Percentiles rank a stretch among this genome's conserved stretches.
These are phyloP conservation scores for Dactylellina sp. DNA, from an alignment of 2,329 filamentous ascomycete species.

Conservation along the genomic window DNA sequence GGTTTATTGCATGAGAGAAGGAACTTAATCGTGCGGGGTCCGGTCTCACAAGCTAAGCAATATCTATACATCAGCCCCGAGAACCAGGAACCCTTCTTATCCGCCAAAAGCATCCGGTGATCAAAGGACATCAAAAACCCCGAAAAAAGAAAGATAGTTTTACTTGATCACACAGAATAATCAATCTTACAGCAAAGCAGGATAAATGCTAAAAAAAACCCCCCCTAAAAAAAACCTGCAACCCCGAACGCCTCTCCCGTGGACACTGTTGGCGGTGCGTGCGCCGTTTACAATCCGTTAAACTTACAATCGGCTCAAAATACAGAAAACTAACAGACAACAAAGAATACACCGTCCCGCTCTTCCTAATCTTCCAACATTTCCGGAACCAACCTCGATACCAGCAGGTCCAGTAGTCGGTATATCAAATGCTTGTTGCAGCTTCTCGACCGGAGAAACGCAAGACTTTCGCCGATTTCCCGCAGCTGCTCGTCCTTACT, in stretches of 20 bases:
- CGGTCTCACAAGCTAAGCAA: background rate
- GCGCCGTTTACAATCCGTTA: too few species aligned
- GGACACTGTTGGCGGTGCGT: background rate
- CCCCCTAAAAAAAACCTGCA: too few species aligned
- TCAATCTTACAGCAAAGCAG: background rate
- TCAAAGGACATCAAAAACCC: background rate
- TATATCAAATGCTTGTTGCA: slow-evolving; percentile 94
- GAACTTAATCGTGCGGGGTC: too few species aligned
- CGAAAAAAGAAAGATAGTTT: background rate
- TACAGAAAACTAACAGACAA: slow-evolving; percentile 8
- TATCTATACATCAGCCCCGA: slow-evolving; percentile 13
- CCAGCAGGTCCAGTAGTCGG: slow-evolving; percentile 79
- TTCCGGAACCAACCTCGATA: slow-evolving; percentile 88
- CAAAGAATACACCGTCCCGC: too few species aligned
- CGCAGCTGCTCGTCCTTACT: slow-evolving; percentile 53
- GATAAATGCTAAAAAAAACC: slow-evolving; percentile 3
- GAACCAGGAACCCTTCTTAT: slow-evolving; percentile 8
- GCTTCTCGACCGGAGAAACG: slow-evolving; percentile 64
- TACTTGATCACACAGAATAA: too few species aligned
- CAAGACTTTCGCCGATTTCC: slow-evolving; percentile 53
- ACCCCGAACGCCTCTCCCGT: slow-evolving; percentile 31
- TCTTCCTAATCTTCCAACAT: slow-evolving; percentile 76
- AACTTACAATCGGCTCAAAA: too few species aligned
- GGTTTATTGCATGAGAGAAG: too few species aligned
- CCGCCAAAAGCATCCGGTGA: background rate